Evolutionary conservation across 169 alveolate genomes (phyloP).

Genomic region (Eimeria necatrix): DNA sequence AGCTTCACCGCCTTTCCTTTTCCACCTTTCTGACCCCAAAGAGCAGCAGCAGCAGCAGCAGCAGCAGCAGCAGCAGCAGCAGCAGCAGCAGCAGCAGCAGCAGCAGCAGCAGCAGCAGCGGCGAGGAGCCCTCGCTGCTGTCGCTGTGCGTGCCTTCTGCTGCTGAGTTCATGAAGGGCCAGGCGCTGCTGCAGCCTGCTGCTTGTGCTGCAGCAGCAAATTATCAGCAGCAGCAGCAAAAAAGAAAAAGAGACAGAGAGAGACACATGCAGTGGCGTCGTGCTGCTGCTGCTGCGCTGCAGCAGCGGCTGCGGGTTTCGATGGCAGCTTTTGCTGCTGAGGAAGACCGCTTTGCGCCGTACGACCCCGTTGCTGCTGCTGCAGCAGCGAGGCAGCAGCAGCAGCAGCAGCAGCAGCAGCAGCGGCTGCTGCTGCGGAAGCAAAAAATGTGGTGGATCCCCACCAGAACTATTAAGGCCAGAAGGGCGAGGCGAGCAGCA

Average conservation of each 20-base stretch:
- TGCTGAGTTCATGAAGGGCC: background rate
- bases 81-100: too few species aligned
- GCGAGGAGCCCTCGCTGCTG: background rate
- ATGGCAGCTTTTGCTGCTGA: background rate
- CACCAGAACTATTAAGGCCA: background rate
- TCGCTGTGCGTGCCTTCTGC: background rate
- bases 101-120: background rate
- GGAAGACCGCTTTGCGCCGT: background rate
- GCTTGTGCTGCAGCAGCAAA: background rate
- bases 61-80: too few species aligned
- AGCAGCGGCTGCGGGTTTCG: background rate
- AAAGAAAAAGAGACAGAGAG: background rate
- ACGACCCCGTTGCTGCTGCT: background rate
- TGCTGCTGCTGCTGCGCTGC: background rate
- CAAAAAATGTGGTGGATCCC: conserved; percentile 6
- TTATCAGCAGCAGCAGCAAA: background rate
- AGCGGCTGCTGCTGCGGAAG: background rate
- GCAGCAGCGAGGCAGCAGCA: background rate
- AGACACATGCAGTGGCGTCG: background rate
- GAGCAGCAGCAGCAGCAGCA: too few species aligned
- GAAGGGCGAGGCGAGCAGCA: background rate
- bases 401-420: background rate
- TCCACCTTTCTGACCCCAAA: background rate
- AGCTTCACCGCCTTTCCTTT: background rate
- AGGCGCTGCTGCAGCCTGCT: background rate